Base-by-base conservation (phyloP, 495 filamentous ascomycete genomes). In the Podospora didyma region DNA sequence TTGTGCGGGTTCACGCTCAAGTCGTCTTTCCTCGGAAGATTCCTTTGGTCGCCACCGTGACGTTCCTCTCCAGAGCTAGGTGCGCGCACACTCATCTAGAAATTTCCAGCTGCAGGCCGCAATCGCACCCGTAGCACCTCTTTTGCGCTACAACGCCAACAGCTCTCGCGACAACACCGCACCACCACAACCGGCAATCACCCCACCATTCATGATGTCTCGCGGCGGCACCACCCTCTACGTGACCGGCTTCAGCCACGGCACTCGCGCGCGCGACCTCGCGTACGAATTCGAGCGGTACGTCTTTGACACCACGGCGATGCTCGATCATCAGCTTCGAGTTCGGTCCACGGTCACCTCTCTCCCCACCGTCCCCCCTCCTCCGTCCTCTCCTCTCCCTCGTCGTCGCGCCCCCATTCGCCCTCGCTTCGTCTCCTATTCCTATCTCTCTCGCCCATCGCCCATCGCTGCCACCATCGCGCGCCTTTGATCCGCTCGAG, bases 201-300 rank as follows among this genome's bases (percentile, higher is more conserved):
- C 61, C 31, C 19, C 54, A 46, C 20, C 50, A 46, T 23, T 52
- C 71, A 79, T 60, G 64, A 97, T 96, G 92, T 96, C 92, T 82
- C 90, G 92, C 62, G 86, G 89, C 67, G 86, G 88, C 53, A 96
- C 92, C 42, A 98, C 94, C 28, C 90, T 98, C 54, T 98, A 98
- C 81, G 94, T 97, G 63, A 80, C 79, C 67, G 94, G 94, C 80
- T 99, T 99, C 76, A 94, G 93, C 80, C 93, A 96, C 74, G 95
- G 94, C 69, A 99, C 94, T 72, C 92, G 94, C 80, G 94, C 94
- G 72, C 91, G 95, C 83, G 94, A 99, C 79, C 90, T 99, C 75
- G 94, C 94, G 80, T 97, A 96, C 89, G 94, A 99, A 83, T 97
- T 97, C 89, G 92, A 96, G 89, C 71, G 93, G 95, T 98, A 76